These are phyloP conservation scores for Coemansia sp. DNA, from an alignment of 192 early-diverging fungal species.

Conservation along the genomic window DNA sequence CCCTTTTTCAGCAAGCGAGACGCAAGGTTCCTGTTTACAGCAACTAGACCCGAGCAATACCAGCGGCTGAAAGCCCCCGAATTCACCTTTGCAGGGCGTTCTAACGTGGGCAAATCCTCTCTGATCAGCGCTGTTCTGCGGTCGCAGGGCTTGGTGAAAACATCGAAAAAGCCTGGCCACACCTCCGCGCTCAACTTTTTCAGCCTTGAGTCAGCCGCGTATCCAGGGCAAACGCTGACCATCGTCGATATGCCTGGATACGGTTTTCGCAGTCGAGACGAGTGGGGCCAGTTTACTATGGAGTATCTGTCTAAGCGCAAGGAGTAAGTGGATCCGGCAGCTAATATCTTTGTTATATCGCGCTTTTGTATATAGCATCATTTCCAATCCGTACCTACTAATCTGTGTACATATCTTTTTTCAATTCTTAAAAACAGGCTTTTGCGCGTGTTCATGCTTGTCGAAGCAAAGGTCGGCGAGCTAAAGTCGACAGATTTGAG, in stretches of 20 bases:
- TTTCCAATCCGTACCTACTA: neutral
- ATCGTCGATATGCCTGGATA: constrained; percentile 58
- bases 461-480: constrained; percentile 55
- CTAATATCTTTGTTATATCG: neutral
- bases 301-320: constrained; percentile 41
- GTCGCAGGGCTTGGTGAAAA: constrained; percentile 36
- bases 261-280: constrained; percentile 50
- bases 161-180: constrained; percentile 52
- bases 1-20: constrained; percentile 34
- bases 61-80: constrained; percentile 24
- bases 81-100: constrained; percentile 52
- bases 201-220: constrained; percentile 21
- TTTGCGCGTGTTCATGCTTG: constrained; percentile 45
- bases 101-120: constrained; percentile 55
- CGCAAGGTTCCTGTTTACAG: constrained; percentile 43
- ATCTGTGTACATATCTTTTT: neutral
- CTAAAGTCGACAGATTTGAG: constrained; percentile 44
- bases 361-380: neutral
- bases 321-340: constrained; percentile 17
- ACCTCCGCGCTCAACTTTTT: constrained; percentile 49
- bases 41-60: constrained; percentile 30
- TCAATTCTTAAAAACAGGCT: constrained; percentile 21
- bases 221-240: constrained; percentile 15
- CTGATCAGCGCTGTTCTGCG: constrained; percentile 46
- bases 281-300: constrained; percentile 53